phyloP scores from a whole-genome alignment of 2,329 filamentous ascomycete species.

The Xylariaceae sp. region DNA sequence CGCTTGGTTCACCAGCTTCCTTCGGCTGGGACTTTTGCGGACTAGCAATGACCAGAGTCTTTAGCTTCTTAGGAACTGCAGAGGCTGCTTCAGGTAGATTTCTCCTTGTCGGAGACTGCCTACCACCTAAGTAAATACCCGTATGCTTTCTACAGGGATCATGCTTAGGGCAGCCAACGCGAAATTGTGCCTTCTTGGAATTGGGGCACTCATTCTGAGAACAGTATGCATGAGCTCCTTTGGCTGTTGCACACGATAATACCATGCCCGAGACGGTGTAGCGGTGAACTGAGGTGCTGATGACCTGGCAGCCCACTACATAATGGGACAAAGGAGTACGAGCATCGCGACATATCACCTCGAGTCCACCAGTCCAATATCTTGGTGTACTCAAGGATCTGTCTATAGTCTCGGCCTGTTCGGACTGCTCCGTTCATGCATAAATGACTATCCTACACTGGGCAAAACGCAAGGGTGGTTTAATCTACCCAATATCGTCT shows the following conservation, averaged over 20 bases:
- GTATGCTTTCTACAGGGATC: conserved; percentile 12
- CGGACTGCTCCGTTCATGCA: no score
- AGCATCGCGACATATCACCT: conserved; percentile 8
- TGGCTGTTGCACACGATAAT: no score
- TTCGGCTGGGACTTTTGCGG: neutral
- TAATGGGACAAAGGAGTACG: conserved; percentile 14
- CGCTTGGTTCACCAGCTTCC: conserved; percentile 9
- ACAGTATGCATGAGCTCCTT: no score
- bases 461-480: no score
- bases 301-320: conserved; percentile 16
- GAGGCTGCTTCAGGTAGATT: neutral
- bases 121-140: neutral
- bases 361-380: neutral
- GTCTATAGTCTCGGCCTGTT: no score
- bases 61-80: neutral
- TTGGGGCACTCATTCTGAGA: no score
- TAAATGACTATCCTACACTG: no score
- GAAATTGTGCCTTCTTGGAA: conserved; percentile 2
- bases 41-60: neutral
- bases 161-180: conserved; percentile 4
- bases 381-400: neutral
- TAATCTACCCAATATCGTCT: no score
- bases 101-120: conserved; percentile 3
- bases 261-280: conserved; percentile 11
- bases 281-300: conserved; percentile 17